Evolutionary conservation across 345 rosid genomes (phyloP).

Genomic region (Lepidium aucheri): DNA sequence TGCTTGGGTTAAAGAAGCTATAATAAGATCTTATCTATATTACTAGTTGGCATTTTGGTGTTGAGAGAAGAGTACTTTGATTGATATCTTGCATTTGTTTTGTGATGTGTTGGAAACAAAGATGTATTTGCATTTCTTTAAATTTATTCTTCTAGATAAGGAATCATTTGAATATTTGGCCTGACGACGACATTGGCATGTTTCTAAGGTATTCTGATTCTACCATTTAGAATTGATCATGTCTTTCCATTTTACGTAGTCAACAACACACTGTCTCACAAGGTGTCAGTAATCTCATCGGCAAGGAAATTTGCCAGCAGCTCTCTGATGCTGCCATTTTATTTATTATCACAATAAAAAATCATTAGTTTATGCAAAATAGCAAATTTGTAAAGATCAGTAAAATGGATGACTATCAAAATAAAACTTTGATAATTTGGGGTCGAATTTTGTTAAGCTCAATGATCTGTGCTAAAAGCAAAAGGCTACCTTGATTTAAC

Average conservation of each 20-base stretch:
- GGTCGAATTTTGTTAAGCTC: too few relatives aligned
- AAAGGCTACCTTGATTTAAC: too few relatives aligned
- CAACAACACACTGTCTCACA: too few relatives aligned
- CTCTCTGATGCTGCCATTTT: too few relatives aligned
- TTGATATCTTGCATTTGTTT: not conserved
- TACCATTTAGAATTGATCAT: not conserved
- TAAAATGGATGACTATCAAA: too few relatives aligned
- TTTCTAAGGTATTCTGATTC: not conserved
- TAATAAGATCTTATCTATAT: not conserved
- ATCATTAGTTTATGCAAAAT: too few relatives aligned
- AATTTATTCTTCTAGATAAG: not conserved
- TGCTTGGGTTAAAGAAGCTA: not conserved
- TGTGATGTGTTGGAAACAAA: not conserved
- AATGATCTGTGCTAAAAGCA: too few relatives aligned
- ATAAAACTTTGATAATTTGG: too few relatives aligned
- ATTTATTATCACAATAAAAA: too few relatives aligned
- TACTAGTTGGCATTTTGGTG: constrained; percentile 6
- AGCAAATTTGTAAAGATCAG: too few relatives aligned
- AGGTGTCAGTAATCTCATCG: too few relatives aligned
- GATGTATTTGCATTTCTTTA: not conserved
- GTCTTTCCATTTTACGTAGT: not conserved
- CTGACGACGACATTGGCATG: not conserved
- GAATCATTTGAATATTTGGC: constrained; percentile 10
- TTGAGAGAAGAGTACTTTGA: not conserved
- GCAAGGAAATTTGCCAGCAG: too few relatives aligned